These are phyloP conservation scores for Alternaria atra DNA, from an alignment of 2,329 filamentous ascomycete genomes.

Conservation along the genomic window DNA sequence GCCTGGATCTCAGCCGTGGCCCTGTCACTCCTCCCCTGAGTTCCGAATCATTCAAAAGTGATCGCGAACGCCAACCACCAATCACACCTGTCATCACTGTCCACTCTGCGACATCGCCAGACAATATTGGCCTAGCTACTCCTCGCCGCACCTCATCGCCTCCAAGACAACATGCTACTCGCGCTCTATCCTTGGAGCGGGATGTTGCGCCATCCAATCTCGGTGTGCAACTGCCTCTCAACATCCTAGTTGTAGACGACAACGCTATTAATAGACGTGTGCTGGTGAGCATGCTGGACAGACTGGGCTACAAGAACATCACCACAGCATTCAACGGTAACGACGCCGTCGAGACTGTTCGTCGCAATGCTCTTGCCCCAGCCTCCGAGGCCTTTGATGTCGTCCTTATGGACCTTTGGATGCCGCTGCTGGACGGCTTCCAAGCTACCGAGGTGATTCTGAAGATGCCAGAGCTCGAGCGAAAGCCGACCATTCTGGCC, in stretches of 20 bases:
- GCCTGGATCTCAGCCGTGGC: conserved; percentile 25
- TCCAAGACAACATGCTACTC: conserved; percentile 26
- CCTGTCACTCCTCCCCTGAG: conserved; percentile 42
- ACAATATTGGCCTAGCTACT: conserved; percentile 34
- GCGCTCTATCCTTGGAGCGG: conserved; percentile 35
- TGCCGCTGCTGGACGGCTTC: conserved; percentile 77
- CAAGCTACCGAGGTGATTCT: conserved; percentile 72
- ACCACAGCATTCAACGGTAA: conserved; percentile 73
- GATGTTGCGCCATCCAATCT: conserved; percentile 43
- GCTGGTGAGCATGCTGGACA: conserved; percentile 71
- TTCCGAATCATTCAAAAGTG: conserved; percentile 32
- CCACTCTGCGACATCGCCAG: conserved; percentile 17
- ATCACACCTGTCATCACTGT: conserved; percentile 22
- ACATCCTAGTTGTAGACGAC: conserved; percentile 75
- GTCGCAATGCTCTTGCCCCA: conserved; percentile 45
- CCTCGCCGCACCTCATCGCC: conserved; percentile 43
- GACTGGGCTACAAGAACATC: conserved; percentile 71
- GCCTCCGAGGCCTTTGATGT: conserved; percentile 62
- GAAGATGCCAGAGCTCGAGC: conserved; percentile 51
- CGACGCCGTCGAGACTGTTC: conserved; percentile 71
- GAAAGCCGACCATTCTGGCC: conserved; percentile 62
- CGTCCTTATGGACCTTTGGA: conserved; percentile 79
- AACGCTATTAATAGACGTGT: conserved; percentile 76
- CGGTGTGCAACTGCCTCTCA: conserved; percentile 70
- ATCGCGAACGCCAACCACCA: conserved; percentile 21